Conservation (phyloP, 2,329 filamentous ascomycete genomes). For the Monilinia laxa region DNA sequence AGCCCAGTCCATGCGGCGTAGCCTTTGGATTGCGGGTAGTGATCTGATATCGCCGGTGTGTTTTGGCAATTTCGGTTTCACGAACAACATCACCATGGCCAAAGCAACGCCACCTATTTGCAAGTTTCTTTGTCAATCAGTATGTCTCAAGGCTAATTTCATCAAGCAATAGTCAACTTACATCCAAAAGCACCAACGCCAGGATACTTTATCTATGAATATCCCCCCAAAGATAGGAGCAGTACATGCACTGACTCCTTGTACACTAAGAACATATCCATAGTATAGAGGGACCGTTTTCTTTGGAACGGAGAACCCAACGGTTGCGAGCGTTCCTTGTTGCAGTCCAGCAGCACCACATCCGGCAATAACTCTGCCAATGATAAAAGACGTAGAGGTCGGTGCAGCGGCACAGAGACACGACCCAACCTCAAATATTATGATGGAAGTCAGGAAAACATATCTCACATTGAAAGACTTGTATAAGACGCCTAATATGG, state of each 20-base stretch:
- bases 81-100: constrained; percentile 4
- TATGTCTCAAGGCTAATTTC: background rate
- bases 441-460: no score
- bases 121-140: constrained; percentile 12
- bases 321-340: constrained; percentile 50
- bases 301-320: constrained; percentile 45
- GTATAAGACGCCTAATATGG: no score
- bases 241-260: constrained; percentile 7
- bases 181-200: constrained; percentile 36
- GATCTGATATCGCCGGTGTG: background rate
- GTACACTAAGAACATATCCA: constrained; percentile 22
- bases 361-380: constrained; percentile 1
- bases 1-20: constrained; percentile 55
- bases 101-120: constrained; percentile 25
- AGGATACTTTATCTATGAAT: constrained; percentile 45
- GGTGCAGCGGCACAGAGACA: constrained; percentile 12
- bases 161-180: background rate
- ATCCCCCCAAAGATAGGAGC: constrained; percentile 43
- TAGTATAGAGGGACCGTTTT: constrained; percentile 10
- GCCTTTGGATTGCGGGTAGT: background rate
- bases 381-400: background rate
- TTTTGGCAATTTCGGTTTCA: background rate
- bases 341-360: constrained; percentile 39
- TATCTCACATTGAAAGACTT: no score
- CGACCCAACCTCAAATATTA: no score